phyloP scores from a whole-genome alignment of 2,329 filamentous ascomycete genomes.

The Colletotrichum tamarilloi region DNA sequence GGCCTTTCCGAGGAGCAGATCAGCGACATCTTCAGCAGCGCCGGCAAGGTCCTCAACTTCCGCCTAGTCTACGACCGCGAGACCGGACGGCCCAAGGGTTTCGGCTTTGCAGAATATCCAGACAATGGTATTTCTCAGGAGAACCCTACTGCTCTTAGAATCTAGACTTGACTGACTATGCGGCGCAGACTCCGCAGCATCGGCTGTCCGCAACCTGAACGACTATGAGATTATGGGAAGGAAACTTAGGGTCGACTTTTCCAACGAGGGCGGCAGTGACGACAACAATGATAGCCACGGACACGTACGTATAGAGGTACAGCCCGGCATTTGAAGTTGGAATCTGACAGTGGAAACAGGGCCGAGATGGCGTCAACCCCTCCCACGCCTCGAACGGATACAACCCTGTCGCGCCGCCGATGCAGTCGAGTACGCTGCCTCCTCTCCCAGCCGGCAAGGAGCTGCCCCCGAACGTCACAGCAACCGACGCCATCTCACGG shows the following conservation, averaged over 20 bases:
- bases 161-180: neutral
- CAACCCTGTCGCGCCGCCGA: conserved; percentile 40
- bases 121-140: conserved; percentile 73
- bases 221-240: conserved; percentile 95
- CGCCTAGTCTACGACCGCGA: conserved; percentile 95
- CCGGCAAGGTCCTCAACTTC: conserved; percentile 91
- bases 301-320: conserved; percentile 12
- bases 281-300: conserved; percentile 65
- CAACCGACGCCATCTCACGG: conserved; percentile 90
- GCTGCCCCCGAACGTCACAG: conserved; percentile 83
- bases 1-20: conserved; percentile 97
- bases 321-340: no score
- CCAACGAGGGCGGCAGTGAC: conserved; percentile 85
- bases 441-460: conserved; percentile 88
- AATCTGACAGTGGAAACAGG: conserved; percentile 2
- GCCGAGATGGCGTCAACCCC: conserved; percentile 30
- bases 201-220: conserved; percentile 94
- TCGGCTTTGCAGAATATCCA: conserved; percentile 95
- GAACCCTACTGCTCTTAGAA: no score
- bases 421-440: conserved; percentile 70
- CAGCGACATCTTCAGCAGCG: conserved; percentile 89
- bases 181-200: conserved; percentile 78
- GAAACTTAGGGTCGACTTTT: conserved; percentile 95
- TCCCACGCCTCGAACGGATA: conserved; percentile 45
- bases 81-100: conserved; percentile 93